These are phyloP conservation scores for Beauveria australis DNA, from an alignment of 2,329 filamentous ascomycete species.

Conservation along the genomic window DNA sequence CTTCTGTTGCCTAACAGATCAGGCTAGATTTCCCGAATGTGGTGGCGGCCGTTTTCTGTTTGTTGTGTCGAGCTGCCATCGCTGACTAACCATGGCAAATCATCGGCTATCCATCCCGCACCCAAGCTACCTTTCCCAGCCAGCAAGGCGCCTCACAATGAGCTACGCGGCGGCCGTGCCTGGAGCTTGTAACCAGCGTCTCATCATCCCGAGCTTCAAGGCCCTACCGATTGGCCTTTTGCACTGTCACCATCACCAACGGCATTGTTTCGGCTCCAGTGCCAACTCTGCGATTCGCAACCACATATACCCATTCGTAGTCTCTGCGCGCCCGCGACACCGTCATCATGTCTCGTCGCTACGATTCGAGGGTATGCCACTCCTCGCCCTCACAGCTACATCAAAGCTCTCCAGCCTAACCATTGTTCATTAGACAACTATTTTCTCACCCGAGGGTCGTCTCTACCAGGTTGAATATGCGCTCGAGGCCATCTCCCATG, in stretches of 20 bases:
- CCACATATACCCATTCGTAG: background rate
- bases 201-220: conserved; percentile 14
- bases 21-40: background rate
- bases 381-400: conserved; percentile 8
- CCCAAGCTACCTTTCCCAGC: conserved; percentile 11
- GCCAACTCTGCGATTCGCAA: background rate
- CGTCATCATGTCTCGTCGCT: conserved; percentile 79
- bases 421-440: conserved; percentile 67
- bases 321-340: background rate
- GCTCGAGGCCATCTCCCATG: conserved; percentile 96
- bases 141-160: conserved; percentile 9
- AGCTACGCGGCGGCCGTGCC: conserved; percentile 35
- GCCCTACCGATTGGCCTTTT: background rate
- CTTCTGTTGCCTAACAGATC: conserved; percentile 2
- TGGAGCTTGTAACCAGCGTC: conserved; percentile 29
- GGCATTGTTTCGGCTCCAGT: background rate
- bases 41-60: background rate
- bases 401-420: conserved; percentile 12
- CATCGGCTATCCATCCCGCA: conserved; percentile 10
- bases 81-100: conserved; percentile 10
- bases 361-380: conserved; percentile 82
- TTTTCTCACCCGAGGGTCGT: conserved; percentile 98
- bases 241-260: background rate
- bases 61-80: background rate
- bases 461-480: conserved; percentile 99